Base-by-base conservation (phyloP, 768 basidiomycete species). In the Omphalotus guepiniiformis region DNA sequence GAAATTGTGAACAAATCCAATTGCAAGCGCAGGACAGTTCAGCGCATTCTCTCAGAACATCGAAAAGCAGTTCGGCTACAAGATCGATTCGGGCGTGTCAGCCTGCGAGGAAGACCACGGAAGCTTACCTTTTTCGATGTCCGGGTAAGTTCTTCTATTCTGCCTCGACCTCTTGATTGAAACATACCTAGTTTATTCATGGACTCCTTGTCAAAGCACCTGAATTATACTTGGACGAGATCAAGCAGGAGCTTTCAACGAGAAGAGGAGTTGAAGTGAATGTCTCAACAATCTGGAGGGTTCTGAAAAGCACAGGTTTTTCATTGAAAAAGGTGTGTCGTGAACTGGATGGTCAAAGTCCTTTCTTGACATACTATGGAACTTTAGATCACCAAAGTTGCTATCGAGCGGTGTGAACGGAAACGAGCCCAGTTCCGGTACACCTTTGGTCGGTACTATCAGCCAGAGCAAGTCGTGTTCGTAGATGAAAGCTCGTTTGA, bases 291-390 rank as follows among this genome's bases (percentile, higher is more conserved):
- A 58, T 67, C 9, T 58, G 55, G 52, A 30, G 56, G 6, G 36
- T 60, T 2, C 49, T 67, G 16, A 38, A 47, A 9, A 53, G 56
- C 3, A 43, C 48, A 19, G 59, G 63, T 11, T 65, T 47, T 32
- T 56, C 0, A 57, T 58, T 32, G 60, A 59, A 40, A 63, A 63
- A 60, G 65, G 37, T 38, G 48, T 38, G n/a, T 23, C 36, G 28
- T 13, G 35, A 27, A n/a, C 26, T 46, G 4, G 41, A 46, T 29
- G 18, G 34, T 26, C n/a, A n/a, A n/a, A n/a, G n/a, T 42, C 29
- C 16, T 51, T 48, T 18, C 53, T 3, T 47, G 50, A 22, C 46
- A 44, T 30, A 36, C 22, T 26, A n/a, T 22, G n/a, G n/a, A 16
- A 13, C 23, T 19, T 13, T 37, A 56, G 55, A 11, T 57, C 12